Base-by-base conservation (phyloP, 2,329 filamentous ascomycete genomes). In the Malbranchea cinnamomea region DNA sequence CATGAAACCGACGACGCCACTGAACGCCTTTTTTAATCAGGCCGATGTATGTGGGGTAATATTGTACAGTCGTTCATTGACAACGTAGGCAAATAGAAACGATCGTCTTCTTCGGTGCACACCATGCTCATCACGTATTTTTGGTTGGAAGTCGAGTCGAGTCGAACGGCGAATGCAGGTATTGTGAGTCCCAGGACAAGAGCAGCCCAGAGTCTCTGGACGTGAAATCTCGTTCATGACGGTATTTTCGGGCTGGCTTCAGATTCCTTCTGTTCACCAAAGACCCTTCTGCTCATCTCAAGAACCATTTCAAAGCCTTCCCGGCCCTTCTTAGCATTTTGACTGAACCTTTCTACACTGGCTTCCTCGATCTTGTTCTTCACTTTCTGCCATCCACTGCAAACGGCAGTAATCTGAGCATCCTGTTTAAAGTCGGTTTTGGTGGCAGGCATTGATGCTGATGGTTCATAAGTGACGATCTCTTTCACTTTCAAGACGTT, bases 241-340 rank as follows among this genome's bases (percentile, higher is more conserved):
- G n/a, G n/a, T n/a, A n/a, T n/a, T n/a, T n/a, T n/a, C n/a, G n/a
- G n/a, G n/a, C 45, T 69, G 65, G 37, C 56, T 49, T 34, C 65
- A 33, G 71, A 65, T 51, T 81, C 78, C 54, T 74, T 72, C 60
- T 95, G 83, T 65, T 94, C 82, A 33, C 81, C 78, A 49, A 94
- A 95, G 1, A 85, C 85, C 49, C 81, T 72, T 42, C 87, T 66
- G 56, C 83, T 92, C 76, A 93, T 93, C 51, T 83, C 81, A 18
- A 98, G 67, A 6, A 98, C 89, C 38, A 78, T 73, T 63, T 98
- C 89, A 51, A 98, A 98, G 2, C 89, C 89, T 57, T 95, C 85
- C 40, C 79, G 75, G 40, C 89, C 89, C 59, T 82, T 85, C 43
- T 67, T 66, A 14, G 89, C 87, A 49, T 98, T 98, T 57, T 98